Percentiles rank a stretch among this genome's conserved stretches.
These are phyloP conservation scores for Linnemannia hyalina DNA, from an alignment of 192 early-diverging fungal genomes.

Conservation along the genomic window DNA sequence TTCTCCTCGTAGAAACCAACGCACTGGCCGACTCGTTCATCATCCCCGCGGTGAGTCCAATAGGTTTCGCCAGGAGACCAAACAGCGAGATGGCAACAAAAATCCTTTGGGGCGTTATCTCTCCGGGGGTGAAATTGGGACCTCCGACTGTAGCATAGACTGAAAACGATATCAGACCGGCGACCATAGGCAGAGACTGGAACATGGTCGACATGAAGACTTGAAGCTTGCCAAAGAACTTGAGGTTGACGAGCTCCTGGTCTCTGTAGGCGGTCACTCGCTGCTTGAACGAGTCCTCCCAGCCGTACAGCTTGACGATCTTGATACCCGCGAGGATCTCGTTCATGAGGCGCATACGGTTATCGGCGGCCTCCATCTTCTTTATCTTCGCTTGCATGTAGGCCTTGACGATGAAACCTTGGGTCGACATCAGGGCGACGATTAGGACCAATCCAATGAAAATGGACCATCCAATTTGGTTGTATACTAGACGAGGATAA, in stretches of 20 bases:
- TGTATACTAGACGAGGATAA: slow-evolving; percentile 17
- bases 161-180: slow-evolving; percentile 16
- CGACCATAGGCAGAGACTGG: slow-evolving; percentile 15
- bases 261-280: not conserved
- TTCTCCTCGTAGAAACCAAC: slow-evolving; percentile 17
- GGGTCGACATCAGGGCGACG: slow-evolving; percentile 22
- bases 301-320: slow-evolving; percentile 56
- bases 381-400: slow-evolving; percentile 27
- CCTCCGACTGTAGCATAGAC: slow-evolving; percentile 33
- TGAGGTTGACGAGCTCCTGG: slow-evolving; percentile 18
- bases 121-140: slow-evolving; percentile 30
- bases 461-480: slow-evolving; percentile 44
- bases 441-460: slow-evolving; percentile 36
- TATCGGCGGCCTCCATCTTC: slow-evolving; percentile 49
- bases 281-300: slow-evolving; percentile 15
- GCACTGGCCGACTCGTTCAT: slow-evolving; percentile 16
- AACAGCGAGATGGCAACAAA: slow-evolving; percentile 43
- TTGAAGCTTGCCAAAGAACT: slow-evolving; percentile 12
- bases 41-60: slow-evolving; percentile 11
- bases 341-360: slow-evolving; percentile 57
- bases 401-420: slow-evolving; percentile 22
- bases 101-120: slow-evolving; percentile 33
- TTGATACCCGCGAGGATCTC: slow-evolving; percentile 55
- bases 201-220: slow-evolving; percentile 36
- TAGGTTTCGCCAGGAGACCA: slow-evolving; percentile 18